Base-by-base conservation (phyloP, 352 stramenopile species). In the Peronospora destructor region DNA sequence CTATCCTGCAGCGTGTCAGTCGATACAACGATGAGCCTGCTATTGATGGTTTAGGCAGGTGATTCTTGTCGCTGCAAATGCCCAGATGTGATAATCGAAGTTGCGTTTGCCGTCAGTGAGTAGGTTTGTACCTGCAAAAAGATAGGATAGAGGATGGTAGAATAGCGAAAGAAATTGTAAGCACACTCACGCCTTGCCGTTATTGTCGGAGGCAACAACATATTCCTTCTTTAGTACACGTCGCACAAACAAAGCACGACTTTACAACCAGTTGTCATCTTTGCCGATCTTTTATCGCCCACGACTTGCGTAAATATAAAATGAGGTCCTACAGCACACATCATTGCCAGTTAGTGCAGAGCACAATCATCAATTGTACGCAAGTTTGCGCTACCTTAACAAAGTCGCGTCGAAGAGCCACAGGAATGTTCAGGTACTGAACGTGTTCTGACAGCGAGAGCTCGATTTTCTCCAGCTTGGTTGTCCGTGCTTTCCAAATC, bases 391-490 rank as follows among this genome's bases (percentile, higher is more conserved):
- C 23, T 39, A 71, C 82, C 64, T 84, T 56, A 16, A 93, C 64
- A 48, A 84, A 93, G 4, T 64, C 63, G n/a, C 71, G 52, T 19
- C 79, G 67, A 21, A 81, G 57, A 0, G 44, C 54, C 23, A 66
- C 58, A 19, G 76, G 59, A 1, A 93, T 50, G 30, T 90, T 85
- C 25, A 93, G 51, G 34, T 65, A 72, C 45, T 73, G 62, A 30
- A 87, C 80, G 38, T 93, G 79, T 23, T 85, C 75, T 1, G 55
- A 65, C 12, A 93, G 56, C 13, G 79, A 91, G 29, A 60, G 68
- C 40, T 84, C 68, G 28, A 93, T 79, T 63, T 93, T 93, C 25
- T 85, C 53, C 36, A 78, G 42, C 41, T 90, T 90, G 40, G 54
- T 83, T 41, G 82, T 67, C 37, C 73, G 70, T 34, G 62, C 36